Base-by-base conservation (phyloP, 495 filamentous ascomycete species). In the Tirmania nivea region DNA sequence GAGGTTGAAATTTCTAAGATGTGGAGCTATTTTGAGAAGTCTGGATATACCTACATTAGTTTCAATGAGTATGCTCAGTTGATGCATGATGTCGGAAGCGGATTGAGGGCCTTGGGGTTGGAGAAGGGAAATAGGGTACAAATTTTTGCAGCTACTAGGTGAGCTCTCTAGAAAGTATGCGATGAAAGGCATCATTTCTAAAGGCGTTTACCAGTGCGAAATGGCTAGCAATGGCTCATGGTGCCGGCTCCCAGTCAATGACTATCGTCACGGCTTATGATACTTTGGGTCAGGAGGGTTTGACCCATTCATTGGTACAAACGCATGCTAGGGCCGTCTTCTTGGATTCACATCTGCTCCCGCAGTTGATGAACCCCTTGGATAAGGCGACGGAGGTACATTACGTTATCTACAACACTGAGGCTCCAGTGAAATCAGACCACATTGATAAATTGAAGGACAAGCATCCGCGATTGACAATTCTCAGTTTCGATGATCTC, bases 261-360 rank as follows among this genome's bases (percentile, higher is more conserved):
- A 77, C 86, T 50, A 89, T 96, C 57, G 90, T 96, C 37, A 99
- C 92, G 31, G 89, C 92, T 3, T 99, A 99, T 66, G 90, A 97
- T 68, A 95, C 89, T 9, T 78, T 97, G 31, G 90, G 90, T 34
- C 86, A 94, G 69, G 86, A 92, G 57, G 90, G 90, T 35, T 68
- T 97, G 60, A 79, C 78, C 66, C 89, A 97, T 69, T 95, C 89
- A 3, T 75, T 97, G 62, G 75, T 81, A 47, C 87, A 93, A 56
- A 95, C 90, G 14, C 72, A 76, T 56, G 85, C 86, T 55, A 82
- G 81, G 66, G 79, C 79, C 58, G 86, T 97, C 68, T 97, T 93
- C 77, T 73, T 88, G 49, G 90, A 97, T 65, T 79, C 88, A 37
- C 73, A 78, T 62, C 78, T 95, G 31, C 72, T 97, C 52, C 75